Percentiles rank a stretch among this genome's conserved stretches.
Conservation (phyloP, 1,139 yeast genomes). For the Arxiozyma slooffiae region DNA sequence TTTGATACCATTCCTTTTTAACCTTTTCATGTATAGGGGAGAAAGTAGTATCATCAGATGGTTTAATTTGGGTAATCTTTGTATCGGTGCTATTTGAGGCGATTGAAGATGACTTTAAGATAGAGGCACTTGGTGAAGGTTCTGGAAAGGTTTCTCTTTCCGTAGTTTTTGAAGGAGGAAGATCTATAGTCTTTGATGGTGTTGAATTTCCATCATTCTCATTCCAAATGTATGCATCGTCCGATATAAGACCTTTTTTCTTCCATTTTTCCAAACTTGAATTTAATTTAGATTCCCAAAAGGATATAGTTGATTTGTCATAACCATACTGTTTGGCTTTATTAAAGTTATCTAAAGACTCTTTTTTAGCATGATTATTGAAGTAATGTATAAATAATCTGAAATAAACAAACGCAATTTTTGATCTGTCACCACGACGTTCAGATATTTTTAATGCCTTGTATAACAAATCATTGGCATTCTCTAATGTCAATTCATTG, state of each 20-base stretch:
- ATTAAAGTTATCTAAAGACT: slow-evolving; percentile 42
- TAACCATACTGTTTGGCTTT: slow-evolving; percentile 42
- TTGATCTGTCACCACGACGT: slow-evolving; percentile 41
- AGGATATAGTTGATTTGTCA: slow-evolving; percentile 38
- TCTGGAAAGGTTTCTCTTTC: background rate
- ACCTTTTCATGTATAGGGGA: slow-evolving; percentile 31
- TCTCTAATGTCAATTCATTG: slow-evolving; percentile 36
- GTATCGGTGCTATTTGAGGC: background rate
- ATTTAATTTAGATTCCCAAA: slow-evolving; percentile 45
- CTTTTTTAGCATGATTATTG: slow-evolving; percentile 37
- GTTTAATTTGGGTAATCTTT: background rate
- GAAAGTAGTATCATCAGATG: background rate
- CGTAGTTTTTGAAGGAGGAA: background rate
- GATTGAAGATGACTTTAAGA: too few species aligned
- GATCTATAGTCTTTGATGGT: background rate
- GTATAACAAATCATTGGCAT: slow-evolving; percentile 45
- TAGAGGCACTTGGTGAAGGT: background rate
- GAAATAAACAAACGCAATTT: slow-evolving; percentile 51
- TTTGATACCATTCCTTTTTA: slow-evolving; percentile 77
- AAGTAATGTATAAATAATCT: slow-evolving; percentile 47
- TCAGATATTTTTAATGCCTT: slow-evolving; percentile 48
- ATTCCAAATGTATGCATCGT: background rate
- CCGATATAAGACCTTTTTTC: background rate
- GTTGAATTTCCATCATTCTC: background rate
- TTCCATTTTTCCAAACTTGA: slow-evolving; percentile 24